Evolutionary conservation across 1,284 basidiomycete species (phyloP), one percentile per base, ranked within the genome.

Genomic region (Sanghuangporus sanghuang): DNA sequence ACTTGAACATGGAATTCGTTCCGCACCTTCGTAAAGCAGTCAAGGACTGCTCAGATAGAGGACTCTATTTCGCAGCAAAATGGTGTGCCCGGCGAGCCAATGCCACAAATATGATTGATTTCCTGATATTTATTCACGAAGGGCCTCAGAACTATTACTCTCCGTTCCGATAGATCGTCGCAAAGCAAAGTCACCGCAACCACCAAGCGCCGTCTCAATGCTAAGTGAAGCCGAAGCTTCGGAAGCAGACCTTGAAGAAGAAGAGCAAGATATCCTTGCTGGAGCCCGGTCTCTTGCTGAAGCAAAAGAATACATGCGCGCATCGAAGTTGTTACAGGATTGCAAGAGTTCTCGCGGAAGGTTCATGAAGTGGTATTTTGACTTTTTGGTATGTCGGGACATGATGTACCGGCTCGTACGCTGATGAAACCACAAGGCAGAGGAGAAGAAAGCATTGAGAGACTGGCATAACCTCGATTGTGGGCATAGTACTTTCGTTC

Each of bases 311-410:
- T 90, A 90, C 68, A 81, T 87, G 61, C 83, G 95, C 65, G 92
- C 89, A 46, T 83, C 85, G 6, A 83, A 87, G 69, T 75, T 85
- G 60, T 75, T 97, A 54, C 77, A 78, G 52, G 76, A 79, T 11
- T 90, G 89, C 68, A 82, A 73, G 68, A 89, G 90, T 65, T 76
- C 85, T 32, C 91, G 90, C 70, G 88, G 89, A 1, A 79, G 79
- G 18, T 98, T 98, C 74, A 72, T 98, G 68, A 81, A 82, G 57
- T 76, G 89, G 42, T 98, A 98, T 72, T 85, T 91, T 63, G 85
- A 85, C 66, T 98, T 90, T 73, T 78, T 98, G 73, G 95, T 96
- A 73, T 79, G 90, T 79, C 36, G 11, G 35, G 21, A n/a, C 38
- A 58, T 63, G 40, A 59, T 52, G n/a, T 12, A 18, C 21, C 16